Evolutionary conservation across 2,329 filamentous ascomycete genomes (phyloP).

Genomic region (Ophiocordyceps polyrhachis-furcata): DNA sequence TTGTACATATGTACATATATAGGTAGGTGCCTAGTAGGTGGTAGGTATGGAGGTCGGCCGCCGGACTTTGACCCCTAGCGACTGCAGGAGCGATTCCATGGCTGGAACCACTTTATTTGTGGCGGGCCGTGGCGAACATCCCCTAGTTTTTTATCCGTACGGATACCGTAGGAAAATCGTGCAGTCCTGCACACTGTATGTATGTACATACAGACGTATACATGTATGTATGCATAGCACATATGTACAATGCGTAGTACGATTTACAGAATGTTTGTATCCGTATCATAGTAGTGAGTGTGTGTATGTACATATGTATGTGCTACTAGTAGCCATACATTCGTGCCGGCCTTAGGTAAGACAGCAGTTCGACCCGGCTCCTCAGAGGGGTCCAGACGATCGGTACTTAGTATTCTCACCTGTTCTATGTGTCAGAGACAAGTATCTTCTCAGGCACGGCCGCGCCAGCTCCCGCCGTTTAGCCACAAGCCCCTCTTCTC

Average conservation of each 20-base stretch:
- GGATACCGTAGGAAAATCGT: too few species aligned
- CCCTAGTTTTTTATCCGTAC: too few species aligned
- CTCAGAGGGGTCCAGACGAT: neutral
- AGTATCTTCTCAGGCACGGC: neutral
- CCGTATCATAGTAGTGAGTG: too few species aligned
- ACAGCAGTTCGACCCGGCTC: neutral
- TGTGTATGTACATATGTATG: too few species aligned
- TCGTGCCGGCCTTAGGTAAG: neutral
- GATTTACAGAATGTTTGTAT: too few species aligned
- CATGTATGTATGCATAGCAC: too few species aligned
- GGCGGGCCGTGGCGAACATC: neutral
- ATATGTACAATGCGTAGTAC: too few species aligned
- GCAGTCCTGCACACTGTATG: neutral
- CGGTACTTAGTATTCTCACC: neutral
- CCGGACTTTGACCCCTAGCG: neutral
- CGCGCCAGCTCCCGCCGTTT: slow-evolving; percentile 6
- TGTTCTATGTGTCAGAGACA: neutral
- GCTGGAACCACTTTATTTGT: neutral
- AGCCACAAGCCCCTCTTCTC: slow-evolving; percentile 10
- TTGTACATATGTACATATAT: too few species aligned
- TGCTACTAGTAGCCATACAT: too few species aligned
- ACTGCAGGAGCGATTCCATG: neutral
- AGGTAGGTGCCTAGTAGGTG: too few species aligned
- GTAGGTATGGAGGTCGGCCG: neutral
- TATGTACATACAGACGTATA: too few species aligned